Base-by-base conservation (phyloP, 441 rosid species). In the Pelargonium cotyledonis region DNA sequence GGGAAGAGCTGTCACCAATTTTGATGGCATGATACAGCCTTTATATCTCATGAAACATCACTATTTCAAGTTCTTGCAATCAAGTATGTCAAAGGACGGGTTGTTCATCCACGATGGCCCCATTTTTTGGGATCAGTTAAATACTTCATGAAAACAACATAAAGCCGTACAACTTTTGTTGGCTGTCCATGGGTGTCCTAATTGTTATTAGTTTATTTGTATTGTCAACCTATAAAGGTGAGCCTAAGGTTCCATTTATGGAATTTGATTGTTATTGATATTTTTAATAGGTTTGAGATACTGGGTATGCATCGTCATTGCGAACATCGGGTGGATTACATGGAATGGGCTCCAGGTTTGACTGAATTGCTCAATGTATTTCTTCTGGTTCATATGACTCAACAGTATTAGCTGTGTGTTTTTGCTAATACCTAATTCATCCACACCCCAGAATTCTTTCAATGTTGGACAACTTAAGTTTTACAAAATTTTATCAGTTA, bases 261-360 rank as follows among this genome's bases (percentile, higher is more conserved):
- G n/a, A 14, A 29, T 72, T 60, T 15, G 62, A n/a, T 55, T 21
- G 21, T 63, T 38, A 29, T 26, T 71, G 55, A n/a, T 72, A 65
- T 76, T 60, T 57, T 38, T 6, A 67, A 53, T 78, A 89, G 95
- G 44, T 91, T 81, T 82, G 94, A 94, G 83, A 80, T 89, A 62
- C 62, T 90, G 70, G 97, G 97, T 35, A 80, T 86, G 84, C 99
- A 90, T 81, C 86, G 99, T 14, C 88, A 95, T 73, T 80, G 84
- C 75, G 96, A 95, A 77, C 99, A 95, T 78, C 86, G 99, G 44
- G 88, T 85, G 71, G 99, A 95, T 73, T 88, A 80, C 70, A 83
- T 95, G 96, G 97, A 95, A 46, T 91, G 99, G 97, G 99, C 94
- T 79, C 97, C 99, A 88, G 99, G 99, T 94, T 77, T 78, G 80